Evolutionary conservation across 1,284 basidiomycete species (phyloP), one percentile per base, ranked within the genome.

Genomic region (Pyrrhoderma lamaoense): DNA sequence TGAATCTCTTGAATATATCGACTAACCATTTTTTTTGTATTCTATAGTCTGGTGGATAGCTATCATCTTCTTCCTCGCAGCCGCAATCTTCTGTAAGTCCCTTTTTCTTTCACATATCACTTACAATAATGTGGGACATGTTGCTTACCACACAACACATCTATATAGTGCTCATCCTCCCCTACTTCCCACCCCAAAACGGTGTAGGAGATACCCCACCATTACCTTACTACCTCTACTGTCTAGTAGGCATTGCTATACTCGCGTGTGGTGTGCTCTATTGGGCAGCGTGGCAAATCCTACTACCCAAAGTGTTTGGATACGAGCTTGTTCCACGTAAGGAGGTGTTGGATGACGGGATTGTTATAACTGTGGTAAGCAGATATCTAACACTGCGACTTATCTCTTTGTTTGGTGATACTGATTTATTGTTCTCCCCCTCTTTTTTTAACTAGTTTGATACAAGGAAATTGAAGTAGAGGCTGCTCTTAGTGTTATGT

Each of bases 21-120:
- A n/a, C n/a, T n/a, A n/a, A n/a, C n/a, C n/a, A n/a, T n/a, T n/a
- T n/a, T n/a, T n/a, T n/a, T n/a, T n/a, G n/a, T n/a, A n/a, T n/a
- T n/a, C n/a, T n/a, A n/a, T 38, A 79, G 76, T 80, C 0, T 81
- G 79, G 79, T 71, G 66, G 64, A 77, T 77, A 2, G 53, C 82
- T 2, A 77, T 75, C 0, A 59, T 73, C 1, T 80, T 82, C 59
- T 82, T 77, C 68, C 62, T 79, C 2, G 73, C 68, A 8, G 73
- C 73, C 1, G 68, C 76, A 0, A 59, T 69, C 3, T 80, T 81
- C 65, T 63, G 77, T 80, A 51, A 52, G 71, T 59, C 2, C 16
- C 34, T 21, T 27, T 2, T 13, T 14, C 9, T 2, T 16, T 14
- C 31, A 14, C 39, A 38, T 2, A 16, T 2, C 14, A 14, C 3